phyloP scores from a whole-genome alignment of 257 asterid genomes.

The Solanum tarapatanum region DNA sequence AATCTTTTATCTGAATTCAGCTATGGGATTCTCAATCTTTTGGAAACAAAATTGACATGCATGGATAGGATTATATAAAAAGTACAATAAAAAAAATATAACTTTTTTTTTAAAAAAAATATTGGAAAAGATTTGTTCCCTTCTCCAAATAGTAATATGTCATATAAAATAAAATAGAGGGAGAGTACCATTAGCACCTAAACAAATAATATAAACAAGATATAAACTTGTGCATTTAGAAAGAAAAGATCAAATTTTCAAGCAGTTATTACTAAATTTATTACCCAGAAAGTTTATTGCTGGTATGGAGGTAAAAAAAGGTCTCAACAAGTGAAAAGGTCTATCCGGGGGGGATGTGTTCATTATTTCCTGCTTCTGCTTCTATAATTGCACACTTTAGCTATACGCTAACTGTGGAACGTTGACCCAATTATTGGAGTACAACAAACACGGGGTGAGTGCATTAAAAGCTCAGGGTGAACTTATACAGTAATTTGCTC shows the following conservation, averaged over 20 bases:
- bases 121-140: neutral
- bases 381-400: neutral
- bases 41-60: neutral
- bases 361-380: neutral
- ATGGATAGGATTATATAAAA: neutral
- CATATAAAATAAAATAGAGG: neutral
- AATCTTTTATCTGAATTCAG: neutral
- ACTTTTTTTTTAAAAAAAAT: too few relatives aligned
- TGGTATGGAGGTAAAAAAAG: neutral
- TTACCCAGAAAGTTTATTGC: neutral
- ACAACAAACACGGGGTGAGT: neutral
- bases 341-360: neutral
- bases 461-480: neutral
- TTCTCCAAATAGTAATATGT: neutral
- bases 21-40: neutral
- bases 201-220: neutral
- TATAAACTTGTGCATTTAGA: neutral
- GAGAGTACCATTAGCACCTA: neutral
- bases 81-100: neutral
- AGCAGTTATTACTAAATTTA: neutral
- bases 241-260: neutral
- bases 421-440: neutral
- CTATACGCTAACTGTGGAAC: neutral
- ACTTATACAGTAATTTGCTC: neutral
- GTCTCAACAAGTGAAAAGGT: neutral